Percentiles rank a stretch among this genome's conserved stretches.
Evolutionary conservation across 345 rosid genomes (phyloP).

Genomic region (Arabidopsis thaliana): DNA sequence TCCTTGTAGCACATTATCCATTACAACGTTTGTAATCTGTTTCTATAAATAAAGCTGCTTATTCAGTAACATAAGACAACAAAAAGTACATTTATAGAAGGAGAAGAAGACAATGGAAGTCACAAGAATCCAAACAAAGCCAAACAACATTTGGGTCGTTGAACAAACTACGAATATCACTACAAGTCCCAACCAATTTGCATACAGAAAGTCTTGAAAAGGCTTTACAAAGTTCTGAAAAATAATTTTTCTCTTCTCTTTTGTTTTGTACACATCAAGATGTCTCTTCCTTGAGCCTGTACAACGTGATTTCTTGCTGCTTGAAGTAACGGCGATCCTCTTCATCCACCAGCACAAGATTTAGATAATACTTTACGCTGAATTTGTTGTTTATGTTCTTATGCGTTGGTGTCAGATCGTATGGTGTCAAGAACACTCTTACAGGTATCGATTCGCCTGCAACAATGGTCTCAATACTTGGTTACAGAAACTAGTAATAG

Average conservation of each 20-base stretch:
- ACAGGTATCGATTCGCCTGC: constrained; percentile 97
- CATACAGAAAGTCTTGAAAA: constrained; percentile 22
- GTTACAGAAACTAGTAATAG: constrained; percentile 2
- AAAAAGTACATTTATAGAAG: neutral
- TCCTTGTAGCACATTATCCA: neutral
- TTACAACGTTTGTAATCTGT: neutral
- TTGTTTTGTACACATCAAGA: constrained; percentile 47
- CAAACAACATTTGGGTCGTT: constrained; percentile 20
- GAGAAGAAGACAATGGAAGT: constrained; percentile 21
- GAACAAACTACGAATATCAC: constrained; percentile 38
- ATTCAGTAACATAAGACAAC: neutral
- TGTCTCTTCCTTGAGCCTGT: constrained; percentile 67
- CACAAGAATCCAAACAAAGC: constrained; percentile 28
- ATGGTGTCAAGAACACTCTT: constrained; percentile 92
- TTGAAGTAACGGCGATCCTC: constrained; percentile 93
- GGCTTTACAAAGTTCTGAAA: constrained; percentile 51
- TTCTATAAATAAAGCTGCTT: neutral
- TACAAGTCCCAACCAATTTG: constrained; percentile 30
- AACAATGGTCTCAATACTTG: constrained; percentile 19
- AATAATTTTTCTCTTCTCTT: constrained; percentile 20
- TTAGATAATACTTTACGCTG: constrained; percentile 93
- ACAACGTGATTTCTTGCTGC: constrained; percentile 89
- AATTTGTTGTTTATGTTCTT: constrained; percentile 96
- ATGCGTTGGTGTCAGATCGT: constrained; percentile 93
- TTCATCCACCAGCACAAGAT: constrained; percentile 94